phyloP scores from a whole-genome alignment of 805 yeast genomes.

The Maudiozyma turicensis region DNA sequence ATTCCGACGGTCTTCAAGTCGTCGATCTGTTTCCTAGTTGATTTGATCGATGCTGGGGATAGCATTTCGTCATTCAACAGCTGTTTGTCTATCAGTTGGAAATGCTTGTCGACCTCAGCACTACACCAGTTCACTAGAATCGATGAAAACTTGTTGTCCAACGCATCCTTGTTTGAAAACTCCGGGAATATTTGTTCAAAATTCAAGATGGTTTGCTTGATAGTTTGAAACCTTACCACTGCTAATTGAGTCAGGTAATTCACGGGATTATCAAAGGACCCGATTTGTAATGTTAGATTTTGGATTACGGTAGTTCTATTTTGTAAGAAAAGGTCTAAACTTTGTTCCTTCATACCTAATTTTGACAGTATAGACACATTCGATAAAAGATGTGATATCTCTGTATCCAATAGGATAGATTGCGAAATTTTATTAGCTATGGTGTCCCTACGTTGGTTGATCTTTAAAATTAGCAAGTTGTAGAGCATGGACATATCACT shows the following conservation, averaged over 20 bases:
- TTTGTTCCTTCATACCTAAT: slow-evolving; percentile 38
- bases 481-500: slow-evolving; percentile 12
- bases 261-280: slow-evolving; percentile 40
- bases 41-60: slow-evolving; percentile 43
- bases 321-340: slow-evolving; percentile 39
- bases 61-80: slow-evolving; percentile 50
- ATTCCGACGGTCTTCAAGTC: slow-evolving; percentile 58
- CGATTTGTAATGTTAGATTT: slow-evolving; percentile 39
- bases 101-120: slow-evolving; percentile 51
- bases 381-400: slow-evolving; percentile 20
- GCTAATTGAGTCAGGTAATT: slow-evolving; percentile 55
- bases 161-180: slow-evolving; percentile 4
- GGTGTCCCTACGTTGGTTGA: slow-evolving; percentile 25
- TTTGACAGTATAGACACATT: slow-evolving; percentile 28
- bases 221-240: slow-evolving; percentile 49
- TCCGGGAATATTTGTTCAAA: slow-evolving; percentile 43
- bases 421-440: slow-evolving; percentile 30
- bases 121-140: slow-evolving; percentile 74
- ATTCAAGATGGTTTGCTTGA: slow-evolving; percentile 46
- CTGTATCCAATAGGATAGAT: slow-evolving; percentile 23
- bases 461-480: slow-evolving; percentile 28
- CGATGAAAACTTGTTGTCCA: slow-evolving; percentile 33
- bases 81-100: slow-evolving; percentile 53
- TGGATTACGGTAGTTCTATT: slow-evolving; percentile 40
- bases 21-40: slow-evolving; percentile 50